Evolutionary conservation across 2,329 filamentous ascomycete species (phyloP).

Genomic region (Metarhizium brunneum): DNA sequence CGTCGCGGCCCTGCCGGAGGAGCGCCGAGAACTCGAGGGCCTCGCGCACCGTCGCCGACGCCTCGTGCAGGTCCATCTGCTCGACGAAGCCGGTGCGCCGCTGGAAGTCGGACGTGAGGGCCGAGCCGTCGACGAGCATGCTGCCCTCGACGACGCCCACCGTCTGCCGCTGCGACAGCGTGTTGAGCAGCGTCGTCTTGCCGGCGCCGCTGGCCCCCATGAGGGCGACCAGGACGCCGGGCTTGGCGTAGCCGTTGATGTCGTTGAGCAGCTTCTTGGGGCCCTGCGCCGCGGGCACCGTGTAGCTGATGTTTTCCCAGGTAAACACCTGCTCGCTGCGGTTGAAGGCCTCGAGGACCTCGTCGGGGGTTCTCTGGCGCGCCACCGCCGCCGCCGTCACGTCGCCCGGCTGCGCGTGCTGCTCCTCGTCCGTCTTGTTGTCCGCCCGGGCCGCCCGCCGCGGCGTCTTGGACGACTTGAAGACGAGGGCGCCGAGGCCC

Average conservation of each 20-base stretch:
- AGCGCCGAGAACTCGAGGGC: slow-evolving; percentile 57
- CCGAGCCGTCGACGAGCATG: slow-evolving; percentile 65
- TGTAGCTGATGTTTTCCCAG: slow-evolving; percentile 61
- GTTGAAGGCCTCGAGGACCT: slow-evolving; percentile 36
- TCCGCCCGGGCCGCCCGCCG: neutral
- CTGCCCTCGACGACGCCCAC: slow-evolving; percentile 48
- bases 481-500: slow-evolving; percentile 61
- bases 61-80: slow-evolving; percentile 56
- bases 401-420: slow-evolving; percentile 1
- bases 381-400: neutral
- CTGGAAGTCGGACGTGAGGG: slow-evolving; percentile 63
- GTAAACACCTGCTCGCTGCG: slow-evolving; percentile 58
- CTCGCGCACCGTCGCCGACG: slow-evolving; percentile 54
- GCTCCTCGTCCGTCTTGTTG: slow-evolving; percentile 13
- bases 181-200: slow-evolving; percentile 7
- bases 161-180: slow-evolving; percentile 5
- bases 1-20: slow-evolving; percentile 47
- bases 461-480: slow-evolving; percentile 39
- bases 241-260: slow-evolving; percentile 7
- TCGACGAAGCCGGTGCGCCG: slow-evolving; percentile 61
- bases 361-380: slow-evolving; percentile 15
- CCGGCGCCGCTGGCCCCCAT: slow-evolving; percentile 8
- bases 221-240: slow-evolving; percentile 6
- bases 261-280: slow-evolving; percentile 17
- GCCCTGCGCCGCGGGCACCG: slow-evolving; percentile 39